phyloP scores from a whole-genome alignment of 352 stramenopile genomes.

The Sclerospora graminicola region DNA sequence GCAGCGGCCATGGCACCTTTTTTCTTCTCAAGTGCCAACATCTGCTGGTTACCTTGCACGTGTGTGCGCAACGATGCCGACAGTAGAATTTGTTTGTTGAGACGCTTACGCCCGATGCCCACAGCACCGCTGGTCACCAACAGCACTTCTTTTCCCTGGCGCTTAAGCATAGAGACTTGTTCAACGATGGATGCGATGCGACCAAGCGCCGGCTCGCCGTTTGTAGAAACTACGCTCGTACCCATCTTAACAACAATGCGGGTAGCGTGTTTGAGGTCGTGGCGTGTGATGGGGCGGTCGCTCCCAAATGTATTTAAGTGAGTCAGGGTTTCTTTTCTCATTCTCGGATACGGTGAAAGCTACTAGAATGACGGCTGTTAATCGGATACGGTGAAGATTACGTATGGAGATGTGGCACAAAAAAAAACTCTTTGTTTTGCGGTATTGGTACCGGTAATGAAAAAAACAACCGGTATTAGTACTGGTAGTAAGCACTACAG shows the following conservation, averaged over 20 bases:
- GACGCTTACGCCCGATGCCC: conserved; percentile 87
- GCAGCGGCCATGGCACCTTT: conserved; percentile 84
- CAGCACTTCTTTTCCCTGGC: conserved; percentile 83
- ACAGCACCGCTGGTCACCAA: conserved; percentile 88
- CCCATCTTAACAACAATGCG: conserved; percentile 94
- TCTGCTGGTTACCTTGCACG: conserved; percentile 84
- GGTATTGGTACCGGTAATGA: too few species aligned
- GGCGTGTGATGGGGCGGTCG: conserved; percentile 45
- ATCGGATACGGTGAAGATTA: too few species aligned
- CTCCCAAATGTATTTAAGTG: conserved; percentile 31
- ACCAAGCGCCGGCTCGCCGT: conserved; percentile 86
- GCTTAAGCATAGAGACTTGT: conserved; percentile 90
- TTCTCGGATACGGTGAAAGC: conserved; percentile 1
- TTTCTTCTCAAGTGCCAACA: conserved; percentile 85
- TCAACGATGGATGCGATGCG: conserved; percentile 88
- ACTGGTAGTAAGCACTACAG: too few species aligned
- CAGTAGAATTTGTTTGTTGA: conserved; percentile 91
- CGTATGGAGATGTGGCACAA: too few species aligned
- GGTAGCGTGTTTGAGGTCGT: conserved; percentile 64
- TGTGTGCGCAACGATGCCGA: conserved; percentile 79
- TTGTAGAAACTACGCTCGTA: conserved; percentile 91
- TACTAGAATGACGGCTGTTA: too few species aligned
- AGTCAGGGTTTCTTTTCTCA: conserved; percentile 47
- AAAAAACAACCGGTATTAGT: too few species aligned
- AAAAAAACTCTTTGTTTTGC: too few species aligned